Evolutionary conservation across 805 yeast species (phyloP).

Genomic region (Dipodascopsis tothii): DNA sequence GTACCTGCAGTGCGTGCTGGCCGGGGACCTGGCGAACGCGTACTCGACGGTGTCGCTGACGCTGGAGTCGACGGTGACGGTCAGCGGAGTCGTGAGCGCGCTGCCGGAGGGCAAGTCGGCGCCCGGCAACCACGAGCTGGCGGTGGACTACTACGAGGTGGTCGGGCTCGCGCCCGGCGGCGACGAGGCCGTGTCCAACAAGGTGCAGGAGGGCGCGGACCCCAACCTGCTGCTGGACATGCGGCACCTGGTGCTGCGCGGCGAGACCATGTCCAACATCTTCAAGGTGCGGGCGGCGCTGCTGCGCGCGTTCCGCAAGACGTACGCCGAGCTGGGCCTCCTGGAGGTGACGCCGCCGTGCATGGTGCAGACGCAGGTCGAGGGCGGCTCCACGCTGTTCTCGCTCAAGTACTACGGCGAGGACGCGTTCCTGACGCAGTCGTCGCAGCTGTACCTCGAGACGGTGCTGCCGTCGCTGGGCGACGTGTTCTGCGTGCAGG

Average conservation of each 20-base stretch:
- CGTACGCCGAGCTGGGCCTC: constrained; percentile 64
- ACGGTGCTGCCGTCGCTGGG: constrained; percentile 94
- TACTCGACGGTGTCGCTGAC: constrained; percentile 78
- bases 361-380: constrained; percentile 99
- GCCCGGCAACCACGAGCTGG: constrained; percentile 93
- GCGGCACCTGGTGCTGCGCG: constrained; percentile 93
- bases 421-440: constrained; percentile 92
- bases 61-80: constrained; percentile 71
- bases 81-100: constrained; percentile 73
- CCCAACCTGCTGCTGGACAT: constrained; percentile 87
- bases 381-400: constrained; percentile 96
- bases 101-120: constrained; percentile 96
- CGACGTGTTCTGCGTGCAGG: constrained; percentile 95
- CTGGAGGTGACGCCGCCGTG: constrained; percentile 97
- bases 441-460: constrained; percentile 93
- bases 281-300: constrained; percentile 89
- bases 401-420: constrained; percentile 91
- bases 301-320: constrained; percentile 64
- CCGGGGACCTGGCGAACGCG: constrained; percentile 89
- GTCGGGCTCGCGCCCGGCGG: constrained; percentile 95
- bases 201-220: constrained; percentile 74
- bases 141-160: constrained; percentile 81
- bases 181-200: constrained; percentile 90
- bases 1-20: constrained; percentile 72
- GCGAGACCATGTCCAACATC: constrained; percentile 85